These are phyloP conservation scores for Oryza longistaminata DNA, from an alignment of 176 grass and related monocot species.

Conservation along the genomic window DNA sequence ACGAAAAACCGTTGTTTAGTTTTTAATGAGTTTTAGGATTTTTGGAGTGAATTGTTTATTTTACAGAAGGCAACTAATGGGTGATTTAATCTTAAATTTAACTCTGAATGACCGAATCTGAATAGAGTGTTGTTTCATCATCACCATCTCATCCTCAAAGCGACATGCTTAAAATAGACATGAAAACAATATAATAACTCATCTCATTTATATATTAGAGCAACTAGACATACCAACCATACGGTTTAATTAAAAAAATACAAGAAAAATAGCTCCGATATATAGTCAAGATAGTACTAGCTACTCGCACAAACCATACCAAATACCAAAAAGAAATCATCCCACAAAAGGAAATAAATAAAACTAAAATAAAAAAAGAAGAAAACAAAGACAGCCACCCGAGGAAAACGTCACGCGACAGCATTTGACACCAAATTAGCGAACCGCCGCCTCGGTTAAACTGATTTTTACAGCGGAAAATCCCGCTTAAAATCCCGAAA, in stretches of 20 bases:
- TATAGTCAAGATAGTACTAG: background rate
- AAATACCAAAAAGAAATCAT: background rate
- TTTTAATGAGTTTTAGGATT: background rate
- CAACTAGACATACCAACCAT: background rate
- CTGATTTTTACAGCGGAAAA: slow-evolving; percentile 18
- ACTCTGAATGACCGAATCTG: background rate
- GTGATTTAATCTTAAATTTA: background rate
- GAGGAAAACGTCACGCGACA: background rate
- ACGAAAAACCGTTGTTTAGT: background rate
- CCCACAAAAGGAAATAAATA: background rate
- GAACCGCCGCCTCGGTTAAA: background rate
- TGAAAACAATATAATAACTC: background rate
- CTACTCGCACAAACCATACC: background rate
- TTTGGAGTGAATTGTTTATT: background rate
- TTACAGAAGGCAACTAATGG: background rate
- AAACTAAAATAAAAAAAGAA: background rate
- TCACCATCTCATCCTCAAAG: background rate
- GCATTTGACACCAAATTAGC: background rate
- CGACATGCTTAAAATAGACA: background rate
- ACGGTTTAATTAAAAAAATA: background rate
- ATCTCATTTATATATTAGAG: background rate
- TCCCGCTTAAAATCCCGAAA: slow-evolving; percentile 2
- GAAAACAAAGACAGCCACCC: background rate
- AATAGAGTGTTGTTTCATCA: background rate
- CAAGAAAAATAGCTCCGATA: background rate